phyloP scores from a whole-genome alignment of 805 yeast genomes.

The Hanseniaspora lindneri region DNA sequence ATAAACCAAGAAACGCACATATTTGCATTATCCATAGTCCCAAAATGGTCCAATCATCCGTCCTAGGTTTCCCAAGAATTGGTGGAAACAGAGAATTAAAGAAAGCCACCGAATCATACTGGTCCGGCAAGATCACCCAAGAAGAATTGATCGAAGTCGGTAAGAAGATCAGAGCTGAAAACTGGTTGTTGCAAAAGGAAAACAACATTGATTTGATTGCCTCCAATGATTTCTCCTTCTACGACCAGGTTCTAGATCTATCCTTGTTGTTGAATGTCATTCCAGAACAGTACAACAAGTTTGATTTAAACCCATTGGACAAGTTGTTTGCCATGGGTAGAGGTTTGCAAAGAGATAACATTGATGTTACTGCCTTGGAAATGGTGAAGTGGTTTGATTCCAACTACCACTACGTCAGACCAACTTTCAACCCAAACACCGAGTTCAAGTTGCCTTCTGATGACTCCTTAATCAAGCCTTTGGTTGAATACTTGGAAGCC shows the following conservation, averaged over 20 bases:
- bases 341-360: constrained; percentile 96
- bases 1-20: not conserved
- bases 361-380: constrained; percentile 96
- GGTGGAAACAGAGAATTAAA: constrained; percentile 99
- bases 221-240: constrained; percentile 95
- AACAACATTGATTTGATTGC: constrained; percentile 97
- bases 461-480: constrained; percentile 51
- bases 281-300: constrained; percentile 94
- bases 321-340: constrained; percentile 98
- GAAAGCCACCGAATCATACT: constrained; percentile 97
- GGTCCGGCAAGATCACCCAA: constrained; percentile 83
- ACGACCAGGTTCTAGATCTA: constrained; percentile 92
- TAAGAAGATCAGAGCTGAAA: constrained; percentile 85
- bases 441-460: constrained; percentile 90
- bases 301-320: constrained; percentile 77
- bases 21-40: not conserved
- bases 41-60: constrained; percentile 89
- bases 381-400: constrained; percentile 99
- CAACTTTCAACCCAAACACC: constrained; percentile 92
- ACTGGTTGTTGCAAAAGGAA: constrained; percentile 95
- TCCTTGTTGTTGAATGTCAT: constrained; percentile 87
- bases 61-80: constrained; percentile 99
- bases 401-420: constrained; percentile 99
- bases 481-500: constrained; percentile 95
- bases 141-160: constrained; percentile 87